These are phyloP conservation scores for Clohesyomyces aquaticus DNA, from an alignment of 495 filamentous ascomycete species.

Conservation along the genomic window DNA sequence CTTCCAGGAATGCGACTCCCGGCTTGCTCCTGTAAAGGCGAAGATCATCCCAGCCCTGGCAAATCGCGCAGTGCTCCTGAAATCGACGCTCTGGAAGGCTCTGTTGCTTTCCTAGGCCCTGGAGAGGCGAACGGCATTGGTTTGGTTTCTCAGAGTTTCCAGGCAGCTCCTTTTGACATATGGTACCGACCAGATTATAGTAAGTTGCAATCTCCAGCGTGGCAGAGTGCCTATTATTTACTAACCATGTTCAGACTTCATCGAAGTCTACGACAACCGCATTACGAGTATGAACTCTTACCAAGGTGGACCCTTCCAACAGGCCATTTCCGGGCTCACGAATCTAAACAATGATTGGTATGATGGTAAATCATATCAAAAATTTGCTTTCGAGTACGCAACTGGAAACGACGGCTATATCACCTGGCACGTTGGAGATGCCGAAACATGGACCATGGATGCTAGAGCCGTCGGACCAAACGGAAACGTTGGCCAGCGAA, in stretches of 20 bases:
- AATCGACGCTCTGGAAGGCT: slow-evolving; percentile 77
- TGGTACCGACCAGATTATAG: slow-evolving; percentile 75
- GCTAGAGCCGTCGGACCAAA: slow-evolving; percentile 68
- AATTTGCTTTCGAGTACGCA: slow-evolving; percentile 72
- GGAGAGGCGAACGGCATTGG: slow-evolving; percentile 56
- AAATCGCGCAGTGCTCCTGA: slow-evolving; percentile 72
- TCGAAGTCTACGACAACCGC: slow-evolving; percentile 63
- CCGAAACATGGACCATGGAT: slow-evolving; percentile 69
- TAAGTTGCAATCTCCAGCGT: slow-evolving; percentile 42
- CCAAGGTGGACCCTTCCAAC: slow-evolving; percentile 69
- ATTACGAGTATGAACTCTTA: slow-evolving; percentile 69
- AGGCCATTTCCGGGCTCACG: slow-evolving; percentile 72
- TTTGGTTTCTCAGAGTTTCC: slow-evolving; percentile 70
- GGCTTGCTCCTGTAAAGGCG: slow-evolving; percentile 65
- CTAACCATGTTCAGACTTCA: slow-evolving; percentile 52
- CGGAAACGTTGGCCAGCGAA: slow-evolving; percentile 72
- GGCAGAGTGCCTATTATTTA: not conserved
- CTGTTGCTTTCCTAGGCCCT: slow-evolving; percentile 58
- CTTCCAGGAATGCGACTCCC: slow-evolving; percentile 77
- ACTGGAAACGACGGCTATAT: slow-evolving; percentile 65
- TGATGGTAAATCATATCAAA: slow-evolving; percentile 71
- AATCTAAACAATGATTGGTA: slow-evolving; percentile 80
- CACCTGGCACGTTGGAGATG: slow-evolving; percentile 69
- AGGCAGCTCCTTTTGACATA: slow-evolving; percentile 76
- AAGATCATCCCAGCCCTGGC: slow-evolving; percentile 74